Conservation (phyloP, 345 rosid species). For the Rhizophora mangle region DNA sequence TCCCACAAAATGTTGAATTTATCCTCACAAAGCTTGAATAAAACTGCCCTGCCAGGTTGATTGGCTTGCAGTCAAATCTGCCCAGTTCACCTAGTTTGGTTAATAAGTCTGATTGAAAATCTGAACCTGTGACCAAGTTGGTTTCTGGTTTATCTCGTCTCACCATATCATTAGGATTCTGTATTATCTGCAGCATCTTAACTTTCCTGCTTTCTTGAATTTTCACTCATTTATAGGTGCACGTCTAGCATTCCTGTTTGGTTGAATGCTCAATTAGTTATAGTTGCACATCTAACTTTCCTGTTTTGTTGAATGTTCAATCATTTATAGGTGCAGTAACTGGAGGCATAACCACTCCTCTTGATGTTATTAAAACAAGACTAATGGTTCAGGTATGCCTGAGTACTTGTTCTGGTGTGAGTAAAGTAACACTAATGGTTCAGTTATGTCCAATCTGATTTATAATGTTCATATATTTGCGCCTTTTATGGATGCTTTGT, state of each 20-base stretch:
- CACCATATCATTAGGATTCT: too few species aligned
- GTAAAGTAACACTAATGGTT: constrained; percentile 90
- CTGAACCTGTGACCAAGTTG: too few species aligned
- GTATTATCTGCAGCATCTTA: too few species aligned
- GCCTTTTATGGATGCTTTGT: not conserved
- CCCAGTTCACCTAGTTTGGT: too few species aligned
- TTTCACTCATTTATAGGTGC: constrained; percentile 48
- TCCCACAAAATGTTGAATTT: too few species aligned
- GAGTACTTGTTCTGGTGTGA: constrained; percentile 36
- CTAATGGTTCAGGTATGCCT: constrained; percentile 83
- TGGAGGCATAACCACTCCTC: constrained; percentile 97
- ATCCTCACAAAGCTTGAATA: too few species aligned
- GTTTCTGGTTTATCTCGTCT: too few species aligned
- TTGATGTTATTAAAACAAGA: constrained; percentile 94
- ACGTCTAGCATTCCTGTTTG: not conserved
- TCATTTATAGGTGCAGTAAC: constrained; percentile 68
- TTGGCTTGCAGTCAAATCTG: too few species aligned
- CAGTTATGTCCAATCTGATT: constrained; percentile 45
- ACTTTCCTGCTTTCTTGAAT: not conserved
- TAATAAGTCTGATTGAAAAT: too few species aligned
- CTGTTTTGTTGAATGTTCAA: not conserved
- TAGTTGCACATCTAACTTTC: not conserved
- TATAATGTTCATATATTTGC: not conserved
- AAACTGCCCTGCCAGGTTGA: too few species aligned
- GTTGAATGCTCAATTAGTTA: too few species aligned